Base-by-base conservation (phyloP, 1,139 yeast genomes). In the Magnusiomyces suaveolens region DNA sequence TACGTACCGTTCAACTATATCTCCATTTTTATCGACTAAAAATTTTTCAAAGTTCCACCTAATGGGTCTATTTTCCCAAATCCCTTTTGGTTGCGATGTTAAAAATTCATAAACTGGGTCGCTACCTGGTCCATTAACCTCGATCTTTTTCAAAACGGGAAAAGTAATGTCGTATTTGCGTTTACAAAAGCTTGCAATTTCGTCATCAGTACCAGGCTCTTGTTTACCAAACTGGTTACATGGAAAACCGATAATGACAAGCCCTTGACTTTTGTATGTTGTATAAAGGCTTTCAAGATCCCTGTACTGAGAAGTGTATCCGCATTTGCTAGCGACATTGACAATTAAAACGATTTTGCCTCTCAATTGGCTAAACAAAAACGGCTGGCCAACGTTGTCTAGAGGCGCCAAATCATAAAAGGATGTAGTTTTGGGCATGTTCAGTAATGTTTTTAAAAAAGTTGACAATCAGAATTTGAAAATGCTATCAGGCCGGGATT, bases 11-110 rank as follows among this genome's bases (percentile, higher is more conserved):
- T 75, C 76, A 49, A 79, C 80, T 47, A 89, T 96, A 0, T 78
- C 67, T 52, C 98, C 98, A 1, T 80, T 64, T 63, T 77, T 77
- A 67, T 83, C 83, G 54, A 92, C 69, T 53, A 92, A 64, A 72
- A 92, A 92, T 75, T 92, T 92, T 70, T 90, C 97, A 68, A 90
- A 92, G 74, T 92, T 92, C 98, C 97, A 92, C 69, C 86, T 82
- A 63, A 90, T 79, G 33, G 95, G 90, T 57, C 75, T 77, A 69
- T 87, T 82, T 18, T 96, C 96, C 49, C 89, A 69, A 16, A 79
- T 62, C 21, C 94, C 95, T 10, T 81, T 43, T 70, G 80, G 81
- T 64, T 81, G 66, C 26, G 68, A 54, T 75, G 92, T 92, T 69
- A 92, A 78, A 74, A 68, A 90, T 63, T 79, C 74, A 74, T 81